phyloP scores from a whole-genome alignment of 2,329 filamentous ascomycete genomes.

The Phialocephala subalpina region DNA sequence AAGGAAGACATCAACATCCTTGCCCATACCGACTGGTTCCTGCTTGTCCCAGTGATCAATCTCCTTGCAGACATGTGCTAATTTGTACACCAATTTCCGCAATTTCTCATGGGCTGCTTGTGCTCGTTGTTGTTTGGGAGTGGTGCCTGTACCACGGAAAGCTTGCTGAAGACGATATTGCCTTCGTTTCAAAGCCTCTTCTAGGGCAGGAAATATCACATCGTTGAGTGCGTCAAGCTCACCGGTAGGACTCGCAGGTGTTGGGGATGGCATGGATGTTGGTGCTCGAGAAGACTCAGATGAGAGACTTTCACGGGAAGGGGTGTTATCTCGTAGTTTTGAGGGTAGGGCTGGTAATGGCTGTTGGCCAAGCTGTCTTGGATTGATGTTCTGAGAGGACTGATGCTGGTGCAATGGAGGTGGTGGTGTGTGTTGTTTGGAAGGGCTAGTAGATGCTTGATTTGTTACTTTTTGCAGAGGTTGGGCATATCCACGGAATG shows the following conservation, averaged over 20 bases:
- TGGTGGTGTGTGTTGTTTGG: slow-evolving; percentile 39
- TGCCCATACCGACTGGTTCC: slow-evolving; percentile 91
- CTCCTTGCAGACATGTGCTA: slow-evolving; percentile 84
- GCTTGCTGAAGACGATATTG: slow-evolving; percentile 61
- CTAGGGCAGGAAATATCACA: slow-evolving; percentile 91
- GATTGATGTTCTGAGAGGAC: slow-evolving; percentile 40
- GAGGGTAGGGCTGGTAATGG: slow-evolving; percentile 44
- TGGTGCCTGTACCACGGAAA: slow-evolving; percentile 46
- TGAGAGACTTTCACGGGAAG: slow-evolving; percentile 40
- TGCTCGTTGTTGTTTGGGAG: slow-evolving; percentile 72
- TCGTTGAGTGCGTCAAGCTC: slow-evolving; percentile 88
- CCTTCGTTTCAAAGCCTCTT: slow-evolving; percentile 87
- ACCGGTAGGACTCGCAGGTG: slow-evolving; percentile 65
- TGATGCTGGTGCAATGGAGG: slow-evolving; percentile 27
- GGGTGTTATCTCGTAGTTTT: slow-evolving; percentile 43
- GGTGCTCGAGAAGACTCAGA: slow-evolving; percentile 45
- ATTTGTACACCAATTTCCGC: slow-evolving; percentile 80
- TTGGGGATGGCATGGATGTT: slow-evolving; percentile 63
- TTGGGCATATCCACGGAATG: slow-evolving; percentile 42
- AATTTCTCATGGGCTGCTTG: slow-evolving; percentile 83
- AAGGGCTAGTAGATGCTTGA: slow-evolving; percentile 35
- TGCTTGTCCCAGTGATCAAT: slow-evolving; percentile 89
- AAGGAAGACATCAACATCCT: slow-evolving; percentile 86
- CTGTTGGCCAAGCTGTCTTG: slow-evolving; percentile 39
- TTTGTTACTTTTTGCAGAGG: slow-evolving; percentile 43